phyloP scores from a whole-genome alignment of 805 yeast genomes.

The Komagataella mondaviorum region DNA sequence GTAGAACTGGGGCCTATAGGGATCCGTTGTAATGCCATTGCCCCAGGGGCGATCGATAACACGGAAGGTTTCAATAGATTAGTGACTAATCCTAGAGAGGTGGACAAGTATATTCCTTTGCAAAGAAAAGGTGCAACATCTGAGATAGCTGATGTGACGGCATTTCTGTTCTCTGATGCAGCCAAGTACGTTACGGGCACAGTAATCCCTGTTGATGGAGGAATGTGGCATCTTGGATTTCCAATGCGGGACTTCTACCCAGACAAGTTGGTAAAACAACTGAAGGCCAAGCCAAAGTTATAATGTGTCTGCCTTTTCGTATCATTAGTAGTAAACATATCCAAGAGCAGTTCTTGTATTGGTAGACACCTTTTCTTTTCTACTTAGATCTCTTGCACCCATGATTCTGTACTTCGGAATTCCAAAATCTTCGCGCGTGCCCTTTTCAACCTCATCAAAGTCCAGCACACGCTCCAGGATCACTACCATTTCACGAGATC shows the following conservation, averaged over 20 bases:
- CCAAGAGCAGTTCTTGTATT: not conserved
- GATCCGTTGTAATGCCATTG: slow-evolving; percentile 68
- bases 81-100: slow-evolving; percentile 24
- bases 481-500: not conserved
- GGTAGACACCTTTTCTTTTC: not conserved
- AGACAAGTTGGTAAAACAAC: slow-evolving; percentile 17
- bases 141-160: slow-evolving; percentile 85
- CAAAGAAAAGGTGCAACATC: slow-evolving; percentile 54
- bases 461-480: not conserved
- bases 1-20: slow-evolving; percentile 91
- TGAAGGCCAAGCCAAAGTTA: slow-evolving; percentile 12
- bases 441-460: not conserved
- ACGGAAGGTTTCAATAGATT: slow-evolving; percentile 80
- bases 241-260: slow-evolving; percentile 26
- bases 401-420: not conserved
- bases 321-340: not conserved
- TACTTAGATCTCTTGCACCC: not conserved
- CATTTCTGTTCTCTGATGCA: slow-evolving; percentile 73
- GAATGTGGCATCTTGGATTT: slow-evolving; percentile 68
- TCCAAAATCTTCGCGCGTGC: not conserved
- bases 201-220: slow-evolving; percentile 80
- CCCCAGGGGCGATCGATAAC: slow-evolving; percentile 82
- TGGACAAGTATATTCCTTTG: slow-evolving; percentile 41
- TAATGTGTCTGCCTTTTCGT: slow-evolving; percentile 1
- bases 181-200: slow-evolving; percentile 70